Base-by-base conservation (phyloP, 805 yeast species). In the Kodamaea jinghongensis region DNA sequence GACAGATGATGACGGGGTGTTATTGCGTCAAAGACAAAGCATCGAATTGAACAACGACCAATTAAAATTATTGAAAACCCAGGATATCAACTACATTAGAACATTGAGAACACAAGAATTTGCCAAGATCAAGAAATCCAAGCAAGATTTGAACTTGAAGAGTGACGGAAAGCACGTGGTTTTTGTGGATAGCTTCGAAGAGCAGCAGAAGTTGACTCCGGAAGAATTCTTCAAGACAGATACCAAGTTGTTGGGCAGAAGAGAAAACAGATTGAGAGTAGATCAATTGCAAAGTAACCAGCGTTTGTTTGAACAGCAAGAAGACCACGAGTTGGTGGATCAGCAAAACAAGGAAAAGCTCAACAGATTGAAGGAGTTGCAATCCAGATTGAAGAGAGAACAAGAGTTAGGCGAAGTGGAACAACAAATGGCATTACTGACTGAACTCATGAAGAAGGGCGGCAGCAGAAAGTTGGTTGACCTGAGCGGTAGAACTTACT, bases 401-500 rank as follows among this genome's bases (percentile, higher is more conserved):
- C 64, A 71, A 38, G 79, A 89, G 60, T 71, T 91, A 48, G 68
- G 70, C 36, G 74, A 74, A 36, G 85, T 91, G 12, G 83, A 87
- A 54, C 73, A 72, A 30, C 77, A 81, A 52, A 79, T 90, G 79
- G 86, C 84, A 41, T 52, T 77, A 41, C 95, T 89, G 52, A 79
- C 85, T 45, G 95, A 90, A 55, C 73, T 89, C 40, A 88, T 91
- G 96, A 87, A 87, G 60, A 84, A 81, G 49, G 98, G 98, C 0
- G 78, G 80, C 45, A 86, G 86, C 65, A 85, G 83, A 74, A 89
- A 89, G 67, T 60, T 83, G 4, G 70, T 74, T 2, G 83, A 74
- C 41, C 66, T 73, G 11, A 73, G 78, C 25, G 98, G 98, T 3
- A 75, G 76, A 41, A 76, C 77, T 0, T 70, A 74, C 2, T 93